These are phyloP conservation scores for Echites panduratus DNA, from an alignment of 257 asterid genomes.

Conservation along the genomic window DNA sequence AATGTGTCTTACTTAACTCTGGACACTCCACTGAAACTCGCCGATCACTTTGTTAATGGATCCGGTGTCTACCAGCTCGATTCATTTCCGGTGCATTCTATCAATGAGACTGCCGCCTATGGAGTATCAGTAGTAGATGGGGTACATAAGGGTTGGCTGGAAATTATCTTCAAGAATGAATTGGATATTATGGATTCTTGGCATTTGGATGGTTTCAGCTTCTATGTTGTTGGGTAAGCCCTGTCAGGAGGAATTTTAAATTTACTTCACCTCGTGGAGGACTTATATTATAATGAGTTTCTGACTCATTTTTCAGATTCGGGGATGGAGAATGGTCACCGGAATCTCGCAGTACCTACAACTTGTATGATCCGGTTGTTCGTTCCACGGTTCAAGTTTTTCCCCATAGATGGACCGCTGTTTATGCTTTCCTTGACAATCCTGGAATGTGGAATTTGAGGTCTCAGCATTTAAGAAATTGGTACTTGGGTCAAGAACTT, in stretches of 20 bases:
- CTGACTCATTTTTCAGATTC: constrained; percentile 21
- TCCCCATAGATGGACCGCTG: constrained; percentile 62
- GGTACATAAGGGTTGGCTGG: constrained; percentile 59
- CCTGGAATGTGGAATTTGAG: constrained; percentile 87
- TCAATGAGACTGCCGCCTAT: constrained; percentile 18
- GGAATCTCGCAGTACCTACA: constrained; percentile 30
- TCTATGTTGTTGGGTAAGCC: constrained; percentile 65
- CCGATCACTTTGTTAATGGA: constrained; percentile 54
- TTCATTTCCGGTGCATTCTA: constrained; percentile 36
- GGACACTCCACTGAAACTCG: constrained; percentile 53
- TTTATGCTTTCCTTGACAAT: constrained; percentile 59
- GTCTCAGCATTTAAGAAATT: constrained; percentile 46
- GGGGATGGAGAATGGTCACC: constrained; percentile 63
- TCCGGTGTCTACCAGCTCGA: constrained; percentile 56
- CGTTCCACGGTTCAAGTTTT: constrained; percentile 71
- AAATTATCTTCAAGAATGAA: constrained; percentile 50
- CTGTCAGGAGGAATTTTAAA: not conserved
- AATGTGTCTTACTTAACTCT: constrained; percentile 49
- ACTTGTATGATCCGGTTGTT: constrained; percentile 46
- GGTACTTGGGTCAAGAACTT: constrained; percentile 68
- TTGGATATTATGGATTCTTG: constrained; percentile 41
- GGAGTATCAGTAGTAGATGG: constrained; percentile 55
- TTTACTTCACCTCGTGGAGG: not conserved
- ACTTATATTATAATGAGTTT: not conserved
- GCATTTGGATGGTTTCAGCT: constrained; percentile 71